These are phyloP conservation scores for Collybiopsis confluens DNA, from an alignment of 768 basidiomycete genomes.

Conservation along the genomic window DNA sequence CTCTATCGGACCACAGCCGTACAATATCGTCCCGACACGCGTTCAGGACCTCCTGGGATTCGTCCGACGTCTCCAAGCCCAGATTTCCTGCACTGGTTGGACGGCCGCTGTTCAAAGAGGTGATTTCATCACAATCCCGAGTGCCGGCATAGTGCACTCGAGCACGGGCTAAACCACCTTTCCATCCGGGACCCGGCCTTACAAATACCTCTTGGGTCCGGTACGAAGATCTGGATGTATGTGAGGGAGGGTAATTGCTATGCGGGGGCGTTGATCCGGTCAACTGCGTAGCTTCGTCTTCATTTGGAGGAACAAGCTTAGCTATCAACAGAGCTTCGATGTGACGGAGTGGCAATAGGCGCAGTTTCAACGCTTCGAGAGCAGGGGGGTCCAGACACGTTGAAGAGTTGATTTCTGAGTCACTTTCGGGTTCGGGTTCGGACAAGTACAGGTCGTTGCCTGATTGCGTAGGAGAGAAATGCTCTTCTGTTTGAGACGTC, in stretches of 20 bases:
- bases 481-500: constrained; percentile 15
- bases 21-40: constrained; percentile 62
- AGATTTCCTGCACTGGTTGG: constrained; percentile 43
- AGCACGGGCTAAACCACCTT: constrained; percentile 48
- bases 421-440: constrained; percentile 19
- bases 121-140: constrained; percentile 2
- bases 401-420: constrained; percentile 4
- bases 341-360: constrained; percentile 63
- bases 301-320: constrained; percentile 63
- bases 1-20: constrained; percentile 61
- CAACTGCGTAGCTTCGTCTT: constrained; percentile 50
- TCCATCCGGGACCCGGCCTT: constrained; percentile 65
- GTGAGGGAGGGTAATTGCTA: not conserved
- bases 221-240: constrained; percentile 9
- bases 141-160: constrained; percentile 26
- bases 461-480: constrained; percentile 5
- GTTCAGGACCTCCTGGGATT: constrained; percentile 56
- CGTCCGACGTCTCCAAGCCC: constrained; percentile 46
- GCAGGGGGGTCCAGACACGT: constrained; percentile 16
- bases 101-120: constrained; percentile 19
- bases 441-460: constrained; percentile 21
- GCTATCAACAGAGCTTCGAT: constrained; percentile 68
- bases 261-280: constrained; percentile 18
- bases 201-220: constrained; percentile 54
- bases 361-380: constrained; percentile 56